A percentile compares a stretch with the other conserved stretches of the same genome.
These are phyloP conservation scores for Trichoderma sp. DNA, from an alignment of 2,329 filamentous ascomycete species.

Conservation along the genomic window DNA sequence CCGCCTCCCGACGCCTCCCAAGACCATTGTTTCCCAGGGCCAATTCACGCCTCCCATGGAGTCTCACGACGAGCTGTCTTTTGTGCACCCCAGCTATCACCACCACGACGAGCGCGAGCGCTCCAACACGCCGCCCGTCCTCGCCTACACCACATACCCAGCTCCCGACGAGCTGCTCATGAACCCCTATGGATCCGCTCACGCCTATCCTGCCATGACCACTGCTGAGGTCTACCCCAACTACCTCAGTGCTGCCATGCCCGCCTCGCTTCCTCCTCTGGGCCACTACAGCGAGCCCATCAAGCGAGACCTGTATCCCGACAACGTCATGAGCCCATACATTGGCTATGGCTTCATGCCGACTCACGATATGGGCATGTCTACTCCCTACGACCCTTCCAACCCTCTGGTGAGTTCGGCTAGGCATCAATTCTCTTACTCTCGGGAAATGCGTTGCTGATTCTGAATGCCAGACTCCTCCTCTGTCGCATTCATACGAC, in stretches of 20 bases:
- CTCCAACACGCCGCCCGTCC: constrained; percentile 71
- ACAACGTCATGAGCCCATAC: constrained; percentile 64
- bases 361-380: constrained; percentile 62
- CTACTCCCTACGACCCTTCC: constrained; percentile 65
- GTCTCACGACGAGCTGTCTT: constrained; percentile 66
- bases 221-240: constrained; percentile 55
- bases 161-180: constrained; percentile 66
- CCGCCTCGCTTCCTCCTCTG: constrained; percentile 65
- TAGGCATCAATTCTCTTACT: constrained; percentile 43
- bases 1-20: constrained; percentile 34
- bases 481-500: constrained; percentile 73
- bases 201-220: constrained; percentile 55
- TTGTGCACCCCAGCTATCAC: constrained; percentile 44
- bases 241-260: constrained; percentile 56
- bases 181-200: constrained; percentile 57
- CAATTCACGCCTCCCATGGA: constrained; percentile 65
- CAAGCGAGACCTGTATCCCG: constrained; percentile 65
- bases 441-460: constrained; percentile 52
- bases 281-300: constrained; percentile 63
- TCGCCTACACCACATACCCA: constrained; percentile 67
- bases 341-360: constrained; percentile 68
- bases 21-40: constrained; percentile 47
- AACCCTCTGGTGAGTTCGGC: constrained; percentile 72
- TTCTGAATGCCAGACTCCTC: constrained; percentile 65
- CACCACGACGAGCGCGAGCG: constrained; percentile 61